Conservation (phyloP, 2,329 filamentous ascomycete genomes). For the Hypoxylon sp. region DNA sequence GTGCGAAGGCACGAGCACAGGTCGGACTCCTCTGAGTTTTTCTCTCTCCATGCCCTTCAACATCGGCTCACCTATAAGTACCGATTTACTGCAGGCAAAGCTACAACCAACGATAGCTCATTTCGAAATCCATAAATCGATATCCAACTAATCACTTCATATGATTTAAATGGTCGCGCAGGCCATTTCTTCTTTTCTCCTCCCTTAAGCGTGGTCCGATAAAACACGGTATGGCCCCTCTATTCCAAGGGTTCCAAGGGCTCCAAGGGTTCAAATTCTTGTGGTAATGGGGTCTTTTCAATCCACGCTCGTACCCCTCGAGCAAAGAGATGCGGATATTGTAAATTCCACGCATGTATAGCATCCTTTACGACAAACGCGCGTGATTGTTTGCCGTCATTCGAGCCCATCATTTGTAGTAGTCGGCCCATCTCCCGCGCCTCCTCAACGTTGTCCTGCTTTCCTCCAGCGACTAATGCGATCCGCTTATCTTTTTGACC, state of each 20-base stretch:
- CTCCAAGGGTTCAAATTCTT: slow-evolving; percentile 40
- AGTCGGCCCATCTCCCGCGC: slow-evolving; percentile 50
- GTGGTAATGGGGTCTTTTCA: slow-evolving; percentile 48
- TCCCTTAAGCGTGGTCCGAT: background rate
- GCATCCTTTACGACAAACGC: slow-evolving; percentile 54
- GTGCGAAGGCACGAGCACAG: too few species aligned
- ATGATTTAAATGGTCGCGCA: background rate
- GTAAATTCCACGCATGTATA: slow-evolving; percentile 58
- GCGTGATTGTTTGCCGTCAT: slow-evolving; percentile 46
- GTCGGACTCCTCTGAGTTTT: too few species aligned
- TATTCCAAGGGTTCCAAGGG: background rate
- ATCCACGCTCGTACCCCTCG: slow-evolving; percentile 56
- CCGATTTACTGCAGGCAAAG: too few species aligned
- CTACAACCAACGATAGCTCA: background rate
- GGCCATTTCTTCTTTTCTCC: background rate
- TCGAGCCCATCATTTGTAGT: slow-evolving; percentile 42
- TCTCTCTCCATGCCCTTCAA: too few species aligned
- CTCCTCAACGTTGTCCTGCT: slow-evolving; percentile 53
- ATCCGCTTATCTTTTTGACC: slow-evolving; percentile 47
- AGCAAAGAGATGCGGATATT: slow-evolving; percentile 57
- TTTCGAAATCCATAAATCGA: background rate
- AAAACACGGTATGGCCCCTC: background rate
- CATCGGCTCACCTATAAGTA: too few species aligned
- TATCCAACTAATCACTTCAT: background rate
- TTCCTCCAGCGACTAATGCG: slow-evolving; percentile 47